Percentiles rank a stretch among this genome's conserved stretches.
Conservation (phyloP, 1,139 yeast genomes). For the Saccharomyces hybrid region DNA sequence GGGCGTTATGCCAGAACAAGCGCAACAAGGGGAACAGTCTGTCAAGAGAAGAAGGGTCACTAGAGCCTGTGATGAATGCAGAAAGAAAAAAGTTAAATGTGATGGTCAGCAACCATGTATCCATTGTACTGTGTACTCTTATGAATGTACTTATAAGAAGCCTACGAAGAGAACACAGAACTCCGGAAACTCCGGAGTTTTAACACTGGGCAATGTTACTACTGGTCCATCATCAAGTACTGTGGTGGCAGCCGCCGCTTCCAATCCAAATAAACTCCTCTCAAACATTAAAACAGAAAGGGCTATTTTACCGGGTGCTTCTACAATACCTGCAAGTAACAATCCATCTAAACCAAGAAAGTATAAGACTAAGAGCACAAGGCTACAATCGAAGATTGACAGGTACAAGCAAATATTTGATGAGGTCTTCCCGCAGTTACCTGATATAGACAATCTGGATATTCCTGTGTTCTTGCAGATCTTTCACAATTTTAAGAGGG, state of each 20-base stretch:
- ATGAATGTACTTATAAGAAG: constrained; percentile 65
- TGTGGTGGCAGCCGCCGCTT: neutral
- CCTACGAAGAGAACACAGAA: constrained; percentile 53
- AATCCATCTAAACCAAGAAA: constrained; percentile 3
- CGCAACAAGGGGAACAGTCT: constrained; percentile 6
- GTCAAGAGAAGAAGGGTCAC: constrained; percentile 72
- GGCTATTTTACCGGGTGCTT: neutral
- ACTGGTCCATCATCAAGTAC: neutral
- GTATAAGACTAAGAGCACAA: constrained; percentile 7
- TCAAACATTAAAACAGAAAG: neutral
- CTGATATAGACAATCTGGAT: constrained; percentile 23
- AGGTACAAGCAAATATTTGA: constrained; percentile 22
- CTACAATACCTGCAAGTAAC: neutral
- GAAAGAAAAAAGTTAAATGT: constrained; percentile 80
- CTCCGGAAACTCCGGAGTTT: neutral
- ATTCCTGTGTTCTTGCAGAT: constrained; percentile 24
- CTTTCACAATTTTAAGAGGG: constrained; percentile 17
- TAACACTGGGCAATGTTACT: neutral
- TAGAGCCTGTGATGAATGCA: constrained; percentile 85
- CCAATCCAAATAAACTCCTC: neutral
- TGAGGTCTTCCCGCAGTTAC: constrained; percentile 24
- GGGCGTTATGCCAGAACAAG: neutral
- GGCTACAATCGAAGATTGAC: constrained; percentile 15
- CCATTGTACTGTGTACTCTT: constrained; percentile 85
- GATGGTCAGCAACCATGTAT: constrained; percentile 92